Base-by-base conservation (phyloP, 2,329 filamentous ascomycete genomes). In the Fusarium beomiforme region DNA sequence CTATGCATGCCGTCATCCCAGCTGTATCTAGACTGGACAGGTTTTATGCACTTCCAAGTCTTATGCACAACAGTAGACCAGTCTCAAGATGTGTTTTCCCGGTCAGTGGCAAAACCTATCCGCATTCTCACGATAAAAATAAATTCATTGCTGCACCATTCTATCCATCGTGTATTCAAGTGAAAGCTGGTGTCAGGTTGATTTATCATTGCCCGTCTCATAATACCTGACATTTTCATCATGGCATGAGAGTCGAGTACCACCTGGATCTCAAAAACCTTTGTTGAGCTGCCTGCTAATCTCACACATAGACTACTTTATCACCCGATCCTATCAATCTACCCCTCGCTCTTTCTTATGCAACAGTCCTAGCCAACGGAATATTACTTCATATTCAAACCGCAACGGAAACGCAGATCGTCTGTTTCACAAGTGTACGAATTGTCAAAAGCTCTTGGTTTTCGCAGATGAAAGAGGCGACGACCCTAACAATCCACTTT, bases 401-500 rank as follows among this genome's bases (percentile, higher is more conserved):
- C 21, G 16, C 16, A 58, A 58, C 3, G 41, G 58, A 0, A 58
- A 47, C 3, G 41, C 41, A 26, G 8, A 6, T 12, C 21, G 51
- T n/a, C 58, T 26, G 0, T 58, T 33, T 8, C 5, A 47, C 7
- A 58, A 46, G 14, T 47, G 41, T 3, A 34, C 5, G 9, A 34
- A 10, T 13, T 58, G 53, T 13, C 3, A 5, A 4, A 12, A 59
- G 10, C 59, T 57, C 8, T 21, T 57, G 1, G 23, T 33, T 24
- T 57, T 57, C 23, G 42, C 42, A 31, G 54, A 57, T 19, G 11
- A 34, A 23, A 31, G 23, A 46, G 54, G 54, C 24, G 47, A 57
- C 11, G 1, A 1, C 3, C 13, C 23, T 8, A 0, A 19, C 2
- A 57, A 47, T 5, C 42, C 24, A 9, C 11, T 4, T 8, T 57